Base-by-base conservation (phyloP, 2,329 filamentous ascomycete genomes). In the Acrodontium crateriforme region DNA sequence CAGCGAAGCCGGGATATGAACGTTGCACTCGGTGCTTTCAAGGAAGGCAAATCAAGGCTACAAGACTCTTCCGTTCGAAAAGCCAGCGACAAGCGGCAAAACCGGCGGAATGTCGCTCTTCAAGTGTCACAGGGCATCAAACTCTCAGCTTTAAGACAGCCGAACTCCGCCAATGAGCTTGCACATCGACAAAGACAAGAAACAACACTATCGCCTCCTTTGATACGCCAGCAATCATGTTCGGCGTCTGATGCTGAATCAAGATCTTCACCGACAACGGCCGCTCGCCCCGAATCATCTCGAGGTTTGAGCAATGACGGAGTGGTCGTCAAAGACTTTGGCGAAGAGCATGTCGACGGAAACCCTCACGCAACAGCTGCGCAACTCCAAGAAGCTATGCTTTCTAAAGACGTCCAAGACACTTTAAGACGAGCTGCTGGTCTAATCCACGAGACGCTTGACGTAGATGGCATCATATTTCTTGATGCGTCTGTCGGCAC, bases 1-100 rank as follows among this genome's bases (percentile, higher is more conserved):
- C 63, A 56, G 41, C 62, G 59, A 39, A 66, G 58, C 21, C 69
- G 61, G 36, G 63, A 59, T 41, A 73, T 65, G 53, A 64, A 63
- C 21, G 59, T 63, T 10, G 67, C 67, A 0, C 49, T 74, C 8
- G 4, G 4, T 22, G 4, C 5, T 5, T 22, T 22, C 20, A 22
- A n/a, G 4, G 20, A 22, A 10, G 4, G 4, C 4, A 22, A 22
- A 8, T 8, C 8, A n/a, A 8, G 65, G 60, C n/a, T n/a, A n/a
- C 4, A 4, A 5, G 4, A 4, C 8, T n/a, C n/a, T n/a, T 4
- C 8, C 5, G 4, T 22, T 12, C n/a, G 8, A 22, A 8, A 22
- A 4, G 4, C n/a, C 20, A 22, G 20, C 20, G 5, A 5, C 10
- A n/a, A n/a, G n/a, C n/a, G n/a, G n/a, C n/a, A n/a, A n/a, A n/a